These are phyloP conservation scores for Nakaseomyces bracarensis DNA, from an alignment of 1,139 yeast species.

Conservation along the genomic window DNA sequence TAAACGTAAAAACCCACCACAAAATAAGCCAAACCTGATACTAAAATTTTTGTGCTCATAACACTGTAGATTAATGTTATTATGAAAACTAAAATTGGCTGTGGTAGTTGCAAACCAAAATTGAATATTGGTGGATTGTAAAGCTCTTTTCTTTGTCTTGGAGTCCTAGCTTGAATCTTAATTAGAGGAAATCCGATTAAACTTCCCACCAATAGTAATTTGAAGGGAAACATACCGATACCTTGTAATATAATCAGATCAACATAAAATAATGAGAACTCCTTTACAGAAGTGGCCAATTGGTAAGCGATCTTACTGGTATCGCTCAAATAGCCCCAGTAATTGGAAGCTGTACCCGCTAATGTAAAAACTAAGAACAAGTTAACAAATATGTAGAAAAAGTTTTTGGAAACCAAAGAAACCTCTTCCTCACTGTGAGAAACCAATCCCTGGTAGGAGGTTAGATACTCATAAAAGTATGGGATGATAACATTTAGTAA, in stretches of 20 bases:
- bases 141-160: conserved; percentile 60
- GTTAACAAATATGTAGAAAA: conserved; percentile 70
- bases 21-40: conserved; percentile 68
- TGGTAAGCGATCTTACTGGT: conserved; percentile 69
- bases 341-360: conserved; percentile 72
- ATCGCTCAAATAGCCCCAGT: conserved; percentile 69
- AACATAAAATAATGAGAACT: conserved; percentile 62
- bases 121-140: conserved; percentile 73
- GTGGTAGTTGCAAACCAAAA: conserved; percentile 75
- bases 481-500: conserved; percentile 60
- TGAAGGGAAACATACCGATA: conserved; percentile 69
- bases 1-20: conserved; percentile 67
- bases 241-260: conserved; percentile 70
- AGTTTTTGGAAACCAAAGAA: conserved; percentile 66
- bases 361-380: conserved; percentile 70
- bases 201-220: conserved; percentile 57
- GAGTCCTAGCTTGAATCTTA: conserved; percentile 52
- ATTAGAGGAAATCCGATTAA: conserved; percentile 51
- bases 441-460: conserved; percentile 61
- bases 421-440: conserved; percentile 71
- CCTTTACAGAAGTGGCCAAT: conserved; percentile 60
- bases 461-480: conserved; percentile 57
- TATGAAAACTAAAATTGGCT: conserved; percentile 65
- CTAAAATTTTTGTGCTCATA: conserved; percentile 64
- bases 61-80: conserved; percentile 71